Conservation (phyloP, 2,329 filamentous ascomycete genomes). For the Penicillium sp. region DNA sequence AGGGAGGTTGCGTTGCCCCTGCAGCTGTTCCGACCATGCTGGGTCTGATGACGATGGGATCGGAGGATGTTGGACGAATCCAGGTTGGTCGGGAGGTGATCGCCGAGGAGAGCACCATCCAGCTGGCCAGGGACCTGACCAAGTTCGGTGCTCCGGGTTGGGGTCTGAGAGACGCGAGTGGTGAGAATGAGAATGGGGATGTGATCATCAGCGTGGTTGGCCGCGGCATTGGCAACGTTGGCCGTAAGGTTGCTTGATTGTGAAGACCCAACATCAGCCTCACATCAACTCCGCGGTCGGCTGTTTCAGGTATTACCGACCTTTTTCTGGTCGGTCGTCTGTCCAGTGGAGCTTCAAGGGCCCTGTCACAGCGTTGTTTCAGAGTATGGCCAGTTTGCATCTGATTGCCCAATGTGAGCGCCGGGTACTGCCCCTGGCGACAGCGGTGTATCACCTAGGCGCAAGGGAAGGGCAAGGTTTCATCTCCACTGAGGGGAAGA, state of each 20-base stretch:
- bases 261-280: too few relatives aligned
- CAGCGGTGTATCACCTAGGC: too few relatives aligned
- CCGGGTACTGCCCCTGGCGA: too few relatives aligned
- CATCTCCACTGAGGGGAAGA: too few relatives aligned
- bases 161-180: conserved; percentile 73
- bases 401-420: too few relatives aligned
- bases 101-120: conserved; percentile 68
- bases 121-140: conserved; percentile 71
- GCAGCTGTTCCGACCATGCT: conserved; percentile 66
- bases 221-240: conserved; percentile 85
- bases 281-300: too few relatives aligned
- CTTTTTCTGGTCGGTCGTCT: too few relatives aligned
- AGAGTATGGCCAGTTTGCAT: too few relatives aligned
- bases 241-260: conserved; percentile 79
- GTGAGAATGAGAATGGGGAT: conserved; percentile 56
- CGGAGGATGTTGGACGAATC: conserved; percentile 84
- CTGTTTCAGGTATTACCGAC: too few relatives aligned
- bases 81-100: conserved; percentile 72
- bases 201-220: conserved; percentile 87
- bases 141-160: conserved; percentile 85
- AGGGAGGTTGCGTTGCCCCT: conserved; percentile 70
- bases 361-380: too few relatives aligned
- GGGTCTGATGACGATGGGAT: conserved; percentile 93
- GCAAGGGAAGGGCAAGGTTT: too few relatives aligned
- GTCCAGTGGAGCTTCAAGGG: too few relatives aligned